Percentiles rank a stretch among this genome's conserved stretches.
These are phyloP conservation scores for Boletus pseudo-olivaceus DNA, from an alignment of 768 basidiomycete genomes.

Conservation along the genomic window DNA sequence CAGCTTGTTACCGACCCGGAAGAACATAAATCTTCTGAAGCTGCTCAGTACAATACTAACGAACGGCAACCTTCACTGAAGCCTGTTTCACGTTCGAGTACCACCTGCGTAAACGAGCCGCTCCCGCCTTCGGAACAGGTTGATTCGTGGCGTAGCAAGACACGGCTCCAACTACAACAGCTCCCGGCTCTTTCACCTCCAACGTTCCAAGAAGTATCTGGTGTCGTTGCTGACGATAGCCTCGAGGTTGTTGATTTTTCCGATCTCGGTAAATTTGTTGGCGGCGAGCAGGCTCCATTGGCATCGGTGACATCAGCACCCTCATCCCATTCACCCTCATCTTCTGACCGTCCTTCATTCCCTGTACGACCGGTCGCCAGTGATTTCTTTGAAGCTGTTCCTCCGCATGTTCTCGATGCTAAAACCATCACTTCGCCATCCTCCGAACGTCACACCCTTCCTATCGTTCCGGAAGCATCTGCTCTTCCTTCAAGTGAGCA, in stretches of 20 bases:
- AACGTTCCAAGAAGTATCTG: slow-evolving; percentile 36
- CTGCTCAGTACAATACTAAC: slow-evolving; percentile 11
- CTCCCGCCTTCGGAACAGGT: slow-evolving; percentile 35
- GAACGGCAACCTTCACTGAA: slow-evolving; percentile 36
- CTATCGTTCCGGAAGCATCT: slow-evolving; percentile 16
- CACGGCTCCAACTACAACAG: slow-evolving; percentile 28
- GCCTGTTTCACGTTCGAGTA: slow-evolving; percentile 14
- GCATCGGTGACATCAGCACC: slow-evolving; percentile 10
- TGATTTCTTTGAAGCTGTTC: slow-evolving; percentile 66
- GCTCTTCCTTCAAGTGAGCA: slow-evolving; percentile 7
- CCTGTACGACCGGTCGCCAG: slow-evolving; percentile 54
- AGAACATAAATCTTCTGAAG: slow-evolving; percentile 3
- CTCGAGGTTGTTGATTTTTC: slow-evolving; percentile 81
- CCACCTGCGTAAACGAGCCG: slow-evolving; percentile 20
- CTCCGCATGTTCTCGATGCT: slow-evolving; percentile 39
- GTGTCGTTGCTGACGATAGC: slow-evolving; percentile 49
- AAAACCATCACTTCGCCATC: slow-evolving; percentile 17
- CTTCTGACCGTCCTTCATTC: slow-evolving; percentile 24
- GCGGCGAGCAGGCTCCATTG: slow-evolving; percentile 28
- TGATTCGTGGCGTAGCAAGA: slow-evolving; percentile 67
- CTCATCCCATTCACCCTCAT: slow-evolving; percentile 17
- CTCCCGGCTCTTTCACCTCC: slow-evolving; percentile 32
- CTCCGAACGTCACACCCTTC: slow-evolving; percentile 15
- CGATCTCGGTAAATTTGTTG: slow-evolving; percentile 70
- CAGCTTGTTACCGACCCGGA: slow-evolving; percentile 6